Conservation (phyloP, 2,329 filamentous ascomycete species). For the Epichloe hybrida region DNA sequence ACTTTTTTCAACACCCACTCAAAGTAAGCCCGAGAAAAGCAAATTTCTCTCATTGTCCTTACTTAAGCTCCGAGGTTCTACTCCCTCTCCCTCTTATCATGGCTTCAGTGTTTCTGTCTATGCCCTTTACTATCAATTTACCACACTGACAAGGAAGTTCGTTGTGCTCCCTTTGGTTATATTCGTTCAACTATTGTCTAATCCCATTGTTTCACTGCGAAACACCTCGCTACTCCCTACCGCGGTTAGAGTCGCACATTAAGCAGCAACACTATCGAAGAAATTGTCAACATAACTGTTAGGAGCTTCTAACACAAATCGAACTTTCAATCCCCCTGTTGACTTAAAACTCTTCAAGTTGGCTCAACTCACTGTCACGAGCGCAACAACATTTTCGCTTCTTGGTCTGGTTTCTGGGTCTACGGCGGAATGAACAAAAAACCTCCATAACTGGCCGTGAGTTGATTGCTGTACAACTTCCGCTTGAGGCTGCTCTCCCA, state of each 20-base stretch:
- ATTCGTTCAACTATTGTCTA: neutral
- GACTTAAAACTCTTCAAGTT: constrained; percentile 63
- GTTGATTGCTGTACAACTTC: neutral
- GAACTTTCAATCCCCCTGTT: neutral
- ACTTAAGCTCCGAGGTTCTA: neutral
- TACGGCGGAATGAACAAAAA: constrained; percentile 94
- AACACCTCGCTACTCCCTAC: neutral
- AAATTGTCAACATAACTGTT: neutral
- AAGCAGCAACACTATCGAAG: neutral
- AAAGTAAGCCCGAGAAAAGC: neutral
- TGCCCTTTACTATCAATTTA: too few relatives aligned
- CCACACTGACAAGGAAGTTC: neutral
- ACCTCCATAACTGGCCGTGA: constrained; percentile 67
- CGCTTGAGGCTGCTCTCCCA: neutral
- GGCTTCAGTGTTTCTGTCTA: neutral
- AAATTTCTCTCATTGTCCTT: neutral
- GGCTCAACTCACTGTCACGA: constrained; percentile 67
- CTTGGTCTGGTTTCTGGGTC: constrained; percentile 85
- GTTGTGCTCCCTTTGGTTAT: neutral
- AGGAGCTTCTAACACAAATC: neutral
- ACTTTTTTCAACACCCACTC: neutral
- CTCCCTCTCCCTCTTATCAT: constrained; percentile 5
- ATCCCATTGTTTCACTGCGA: neutral
- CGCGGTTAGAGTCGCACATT: neutral
- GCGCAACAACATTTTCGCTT: constrained; percentile 69